These are phyloP conservation scores for Brachypodium distachyon DNA, from an alignment of 202 grass and related monocot species.

Conservation along the genomic window DNA sequence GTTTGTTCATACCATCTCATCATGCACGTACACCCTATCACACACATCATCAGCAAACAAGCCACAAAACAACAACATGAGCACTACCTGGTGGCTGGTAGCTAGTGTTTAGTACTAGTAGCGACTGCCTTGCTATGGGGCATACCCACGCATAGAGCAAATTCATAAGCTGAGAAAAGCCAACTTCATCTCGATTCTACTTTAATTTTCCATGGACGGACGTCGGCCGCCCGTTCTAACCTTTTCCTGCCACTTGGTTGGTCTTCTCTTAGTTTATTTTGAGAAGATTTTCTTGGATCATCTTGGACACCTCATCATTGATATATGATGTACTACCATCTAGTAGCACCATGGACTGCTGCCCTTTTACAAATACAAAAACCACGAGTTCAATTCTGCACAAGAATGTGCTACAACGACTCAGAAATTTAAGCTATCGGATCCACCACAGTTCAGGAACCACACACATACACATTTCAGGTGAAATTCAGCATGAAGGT, in stretches of 20 bases:
- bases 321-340: neutral
- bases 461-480: too few relatives aligned
- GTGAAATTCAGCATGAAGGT: too few relatives aligned
- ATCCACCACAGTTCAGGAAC: too few relatives aligned
- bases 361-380: too few relatives aligned
- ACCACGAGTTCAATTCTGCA: too few relatives aligned
- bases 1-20: neutral
- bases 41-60: too few relatives aligned
- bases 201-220: neutral
- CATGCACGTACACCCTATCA: neutral
- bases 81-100: neutral
- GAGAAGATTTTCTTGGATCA: neutral
- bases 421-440: too few relatives aligned
- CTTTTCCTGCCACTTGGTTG: neutral
- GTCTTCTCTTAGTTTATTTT: neutral
- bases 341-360: neutral
- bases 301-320: conserved; percentile 4
- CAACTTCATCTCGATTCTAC: neutral
- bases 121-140: neutral
- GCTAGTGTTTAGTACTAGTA: neutral
- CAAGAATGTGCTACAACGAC: too few relatives aligned
- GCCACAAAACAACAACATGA: neutral
- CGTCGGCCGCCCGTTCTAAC: neutral
- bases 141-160: conserved; percentile 2
- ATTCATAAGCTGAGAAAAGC: neutral